Conservation (phyloP, 2,329 filamentous ascomycete species). For the Ophiosphaerella herpotricha region DNA sequence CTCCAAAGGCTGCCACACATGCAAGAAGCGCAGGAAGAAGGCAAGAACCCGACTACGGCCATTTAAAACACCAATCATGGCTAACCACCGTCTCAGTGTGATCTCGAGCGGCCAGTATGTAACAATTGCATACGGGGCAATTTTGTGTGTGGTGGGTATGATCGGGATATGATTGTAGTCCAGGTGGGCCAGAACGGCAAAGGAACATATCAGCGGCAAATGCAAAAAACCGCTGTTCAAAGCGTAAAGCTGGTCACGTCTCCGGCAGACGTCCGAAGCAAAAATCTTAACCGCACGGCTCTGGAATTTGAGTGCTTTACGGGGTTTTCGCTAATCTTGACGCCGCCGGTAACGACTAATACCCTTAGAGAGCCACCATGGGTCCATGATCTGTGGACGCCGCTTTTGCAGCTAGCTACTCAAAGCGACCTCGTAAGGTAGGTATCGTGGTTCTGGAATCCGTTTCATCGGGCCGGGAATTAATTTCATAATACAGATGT, state of each 20-base stretch:
- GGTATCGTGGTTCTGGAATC: not conserved
- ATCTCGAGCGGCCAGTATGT: slow-evolving; percentile 13
- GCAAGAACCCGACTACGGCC: slow-evolving; percentile 1
- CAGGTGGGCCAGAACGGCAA: slow-evolving; percentile 9
- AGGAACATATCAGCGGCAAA: slow-evolving; percentile 11
- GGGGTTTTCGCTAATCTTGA: slow-evolving; percentile 10
- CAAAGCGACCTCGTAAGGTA: slow-evolving; percentile 6
- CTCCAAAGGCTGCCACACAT: slow-evolving; percentile 21
- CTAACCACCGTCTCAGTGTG: slow-evolving; percentile 10
- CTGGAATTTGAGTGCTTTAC: slow-evolving; percentile 9
- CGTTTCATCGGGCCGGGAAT: not conserved
- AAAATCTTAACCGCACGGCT: slow-evolving; percentile 13
- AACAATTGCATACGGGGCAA: slow-evolving; percentile 12
- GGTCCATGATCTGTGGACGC: not conserved
- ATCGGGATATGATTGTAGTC: slow-evolving; percentile 16
- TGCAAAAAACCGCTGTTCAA: not conserved
- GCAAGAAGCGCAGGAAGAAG: slow-evolving; percentile 17
- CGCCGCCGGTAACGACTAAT: not conserved
- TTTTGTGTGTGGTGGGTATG: slow-evolving; percentile 14
- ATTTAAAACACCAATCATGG: not conserved
- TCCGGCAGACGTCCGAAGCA: slow-evolving; percentile 1
- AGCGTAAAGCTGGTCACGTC: not conserved
- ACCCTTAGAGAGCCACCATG: not conserved
- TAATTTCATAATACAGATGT: slow-evolving; percentile 5
- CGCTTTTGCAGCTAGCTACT: not conserved